A percentile compares a stretch with the other conserved stretches of the same genome.
Conservation (phyloP, 2,329 filamentous ascomycete species). For the Fusarium hainanense region DNA sequence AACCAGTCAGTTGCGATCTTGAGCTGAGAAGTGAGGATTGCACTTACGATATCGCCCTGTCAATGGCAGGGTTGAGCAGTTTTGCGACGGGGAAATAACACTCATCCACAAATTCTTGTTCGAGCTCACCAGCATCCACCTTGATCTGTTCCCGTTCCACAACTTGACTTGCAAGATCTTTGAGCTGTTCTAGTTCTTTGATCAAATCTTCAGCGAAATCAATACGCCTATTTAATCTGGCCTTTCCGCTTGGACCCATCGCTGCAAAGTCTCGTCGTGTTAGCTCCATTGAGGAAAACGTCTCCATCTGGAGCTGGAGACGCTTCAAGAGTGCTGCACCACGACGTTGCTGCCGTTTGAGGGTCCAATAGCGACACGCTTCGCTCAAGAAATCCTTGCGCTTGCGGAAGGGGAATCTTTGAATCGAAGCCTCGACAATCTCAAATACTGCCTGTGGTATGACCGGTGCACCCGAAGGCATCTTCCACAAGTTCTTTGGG, state of each 20-base stretch:
- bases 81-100: slow-evolving; percentile 91
- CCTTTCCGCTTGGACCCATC: slow-evolving; percentile 87
- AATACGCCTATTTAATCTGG: slow-evolving; percentile 82
- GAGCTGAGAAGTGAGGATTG: not conserved
- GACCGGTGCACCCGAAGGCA: slow-evolving; percentile 93
- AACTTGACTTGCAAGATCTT: slow-evolving; percentile 74
- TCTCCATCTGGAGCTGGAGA: slow-evolving; percentile 93
- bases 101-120: slow-evolving; percentile 83
- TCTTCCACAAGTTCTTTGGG: slow-evolving; percentile 74
- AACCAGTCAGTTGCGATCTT: slow-evolving; percentile 52
- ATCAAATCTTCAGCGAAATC: slow-evolving; percentile 85
- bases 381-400: slow-evolving; percentile 93
- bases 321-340: slow-evolving; percentile 93
- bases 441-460: slow-evolving; percentile 91
- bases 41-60: slow-evolving; percentile 83
- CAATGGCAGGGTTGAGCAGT: slow-evolving; percentile 80
- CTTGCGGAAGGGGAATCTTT: slow-evolving; percentile 82
- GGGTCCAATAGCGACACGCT: slow-evolving; percentile 95
- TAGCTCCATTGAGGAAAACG: slow-evolving; percentile 97
- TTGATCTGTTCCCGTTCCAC: slow-evolving; percentile 83
- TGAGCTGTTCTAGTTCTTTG: slow-evolving; percentile 81
- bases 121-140: slow-evolving; percentile 78
- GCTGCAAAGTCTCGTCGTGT: slow-evolving; percentile 94
- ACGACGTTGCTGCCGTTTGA: slow-evolving; percentile 92
- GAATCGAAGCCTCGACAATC: slow-evolving; percentile 83